These are phyloP conservation scores for Talaromyces sp. DNA, from an alignment of 2,329 filamentous ascomycete genomes.

Conservation along the genomic window DNA sequence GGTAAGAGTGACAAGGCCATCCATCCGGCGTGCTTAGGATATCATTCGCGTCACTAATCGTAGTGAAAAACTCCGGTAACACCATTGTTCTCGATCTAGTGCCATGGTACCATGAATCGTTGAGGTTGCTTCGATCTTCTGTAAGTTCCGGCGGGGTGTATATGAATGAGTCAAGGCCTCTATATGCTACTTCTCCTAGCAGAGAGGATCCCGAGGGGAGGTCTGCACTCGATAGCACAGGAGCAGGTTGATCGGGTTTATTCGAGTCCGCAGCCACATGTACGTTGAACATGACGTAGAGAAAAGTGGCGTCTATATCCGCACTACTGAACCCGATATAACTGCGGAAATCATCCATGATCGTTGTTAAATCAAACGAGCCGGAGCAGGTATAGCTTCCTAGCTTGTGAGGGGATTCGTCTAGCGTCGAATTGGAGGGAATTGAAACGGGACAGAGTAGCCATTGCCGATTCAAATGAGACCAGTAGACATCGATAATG, in stretches of 20 bases:
- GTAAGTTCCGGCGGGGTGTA: slow-evolving; percentile 51
- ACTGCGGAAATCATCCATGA: slow-evolving; percentile 48
- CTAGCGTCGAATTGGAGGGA: slow-evolving; percentile 28
- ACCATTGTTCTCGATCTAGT: slow-evolving; percentile 39
- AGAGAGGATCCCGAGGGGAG: slow-evolving; percentile 44
- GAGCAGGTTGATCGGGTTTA: slow-evolving; percentile 40
- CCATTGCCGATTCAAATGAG: slow-evolving; percentile 50
- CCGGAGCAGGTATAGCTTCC: slow-evolving; percentile 55
- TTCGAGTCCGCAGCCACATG: slow-evolving; percentile 49
- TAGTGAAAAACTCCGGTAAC: slow-evolving; percentile 49
- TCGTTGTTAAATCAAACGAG: slow-evolving; percentile 46
- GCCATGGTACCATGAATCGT: slow-evolving; percentile 53
- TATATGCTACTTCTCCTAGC: slow-evolving; percentile 46
- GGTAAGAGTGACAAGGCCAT: slow-evolving; percentile 58
- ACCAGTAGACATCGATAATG: slow-evolving; percentile 61
- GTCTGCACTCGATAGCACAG: slow-evolving; percentile 34
- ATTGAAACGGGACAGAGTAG: slow-evolving; percentile 57
- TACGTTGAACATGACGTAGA: slow-evolving; percentile 54
- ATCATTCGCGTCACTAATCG: slow-evolving; percentile 32
- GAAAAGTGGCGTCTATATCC: slow-evolving; percentile 50
- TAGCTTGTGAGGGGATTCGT: slow-evolving; percentile 39
- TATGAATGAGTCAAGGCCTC: slow-evolving; percentile 46
- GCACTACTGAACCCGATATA: slow-evolving; percentile 52
- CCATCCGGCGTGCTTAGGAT: slow-evolving; percentile 51
- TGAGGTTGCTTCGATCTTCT: slow-evolving; percentile 52